Conservation (phyloP, 257 asterid genomes). For the Solanum tarapatanum region DNA sequence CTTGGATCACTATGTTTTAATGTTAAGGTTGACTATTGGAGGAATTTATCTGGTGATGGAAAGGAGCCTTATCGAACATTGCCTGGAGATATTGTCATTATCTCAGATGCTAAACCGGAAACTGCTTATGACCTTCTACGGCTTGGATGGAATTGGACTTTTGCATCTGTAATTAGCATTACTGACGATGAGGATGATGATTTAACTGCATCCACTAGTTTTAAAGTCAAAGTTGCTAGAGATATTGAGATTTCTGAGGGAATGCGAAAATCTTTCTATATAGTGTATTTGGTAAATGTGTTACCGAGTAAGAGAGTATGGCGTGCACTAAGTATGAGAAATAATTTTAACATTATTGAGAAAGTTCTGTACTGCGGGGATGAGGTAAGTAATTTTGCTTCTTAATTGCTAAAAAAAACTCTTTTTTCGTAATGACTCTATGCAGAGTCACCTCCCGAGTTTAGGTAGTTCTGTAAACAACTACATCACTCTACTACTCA, state of each 20-base stretch:
- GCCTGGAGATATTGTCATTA: conserved; percentile 38
- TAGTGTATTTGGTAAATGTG: conserved; percentile 32
- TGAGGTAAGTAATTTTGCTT: conserved; percentile 22
- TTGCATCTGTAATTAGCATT: conserved; percentile 30
- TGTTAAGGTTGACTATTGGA: conserved; percentile 26
- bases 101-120: conserved; percentile 25
- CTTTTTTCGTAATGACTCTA: not conserved
- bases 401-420: not conserved
- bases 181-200: conserved; percentile 12
- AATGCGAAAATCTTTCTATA: conserved; percentile 5
- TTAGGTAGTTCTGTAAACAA: not conserved
- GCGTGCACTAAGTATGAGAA: conserved; percentile 29
- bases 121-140: conserved; percentile 13
- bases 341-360: conserved; percentile 18
- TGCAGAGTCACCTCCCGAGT: not conserved
- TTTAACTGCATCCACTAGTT: not conserved
- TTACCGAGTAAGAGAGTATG: conserved; percentile 37
- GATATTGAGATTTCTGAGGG: not conserved
- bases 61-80: conserved; percentile 33
- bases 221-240: conserved; percentile 15
- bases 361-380: conserved; percentile 13
- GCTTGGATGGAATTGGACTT: conserved; percentile 14
- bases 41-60: conserved; percentile 17
- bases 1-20: not conserved
- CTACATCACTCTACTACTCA: not conserved